These are phyloP conservation scores for Benincasa hispida DNA, from an alignment of 306 rosid species.

Conservation along the genomic window DNA sequence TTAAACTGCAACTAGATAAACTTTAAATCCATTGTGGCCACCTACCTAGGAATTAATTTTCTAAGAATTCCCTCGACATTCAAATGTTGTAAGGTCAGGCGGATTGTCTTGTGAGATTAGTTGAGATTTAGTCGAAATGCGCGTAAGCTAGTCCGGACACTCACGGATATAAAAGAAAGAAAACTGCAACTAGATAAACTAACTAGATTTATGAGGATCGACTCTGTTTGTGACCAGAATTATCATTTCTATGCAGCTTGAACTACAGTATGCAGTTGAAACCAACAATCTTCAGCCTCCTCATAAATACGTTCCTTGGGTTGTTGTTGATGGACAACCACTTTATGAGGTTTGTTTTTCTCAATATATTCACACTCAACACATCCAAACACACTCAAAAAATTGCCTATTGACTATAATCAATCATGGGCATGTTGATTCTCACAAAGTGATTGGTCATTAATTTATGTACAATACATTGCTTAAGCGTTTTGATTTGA, in stretches of 20 bases:
- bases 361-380: not conserved
- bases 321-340: conserved; percentile 76
- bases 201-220: not conserved
- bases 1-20: not conserved
- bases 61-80: no score
- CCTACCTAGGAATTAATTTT: no score
- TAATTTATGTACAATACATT: not conserved
- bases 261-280: conserved; percentile 53
- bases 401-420: not conserved
- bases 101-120: no score
- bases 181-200: not conserved
- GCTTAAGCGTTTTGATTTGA: not conserved
- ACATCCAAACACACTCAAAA: not conserved
- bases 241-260: conserved; percentile 49
- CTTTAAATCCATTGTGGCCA: no score
- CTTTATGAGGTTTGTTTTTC: conserved; percentile 49
- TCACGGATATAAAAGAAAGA: no score
- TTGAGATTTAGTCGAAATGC: no score
- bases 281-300: conserved; percentile 69
- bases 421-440: not conserved
- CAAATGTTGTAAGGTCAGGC: no score
- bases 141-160: no score
- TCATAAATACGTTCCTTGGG: conserved; percentile 82
- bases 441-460: no score
- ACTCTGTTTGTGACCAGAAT: not conserved